Evolutionary conservation across 257 asterid genomes (phyloP), one percentile per base, ranked within the genome.

Genomic region (Phtheirospermum japonicum): DNA sequence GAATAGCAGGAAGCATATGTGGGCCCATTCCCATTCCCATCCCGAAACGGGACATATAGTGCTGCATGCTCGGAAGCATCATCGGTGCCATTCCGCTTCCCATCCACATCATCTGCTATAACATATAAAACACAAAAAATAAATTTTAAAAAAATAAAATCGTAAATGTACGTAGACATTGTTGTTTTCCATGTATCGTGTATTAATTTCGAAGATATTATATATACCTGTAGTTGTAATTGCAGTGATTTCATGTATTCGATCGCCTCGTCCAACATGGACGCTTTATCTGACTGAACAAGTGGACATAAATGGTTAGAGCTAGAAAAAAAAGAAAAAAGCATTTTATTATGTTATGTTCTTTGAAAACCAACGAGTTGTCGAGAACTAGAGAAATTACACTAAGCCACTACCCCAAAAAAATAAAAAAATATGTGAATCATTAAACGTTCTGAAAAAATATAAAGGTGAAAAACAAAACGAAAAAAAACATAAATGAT

Each of bases 221-320:
- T 48, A 31, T 14, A 49, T 81, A 86, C 97, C 95, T 89, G 97
- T 61, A 89, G 82, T 69, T 89, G 97, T 32, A 78, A 52, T 68
- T 89, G 97, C 52, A 89, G 79, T 45, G 95, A 83, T 66, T 85
- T 89, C 88, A 85, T 81, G 85, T 89, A 89, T 67, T 89, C 94
- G 31, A 89, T 87, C 31, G 95, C 97, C 70, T 89, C 94, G 40
- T 89, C 95, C 68, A 89, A 63, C 91, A 86, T 79, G 3, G 97
- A 89, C 51, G 97, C 97, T 78, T 89, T 89, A 56, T 89, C 95
- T 9, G 94, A 75, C 97, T 87, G 81, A 46, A 63, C 32, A 9
- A 30, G 9, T 23, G 19, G 8, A 36, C 26, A 36, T n/a, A n/a
- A n/a, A n/a, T n/a, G n/a, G n/a, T n/a, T n/a, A n/a, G n/a, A n/a